A percentile compares a stretch with the other conserved stretches of the same genome.
Evolutionary conservation across 345 rosid species (phyloP).

Genomic region (Gossypium stocksii): DNA sequence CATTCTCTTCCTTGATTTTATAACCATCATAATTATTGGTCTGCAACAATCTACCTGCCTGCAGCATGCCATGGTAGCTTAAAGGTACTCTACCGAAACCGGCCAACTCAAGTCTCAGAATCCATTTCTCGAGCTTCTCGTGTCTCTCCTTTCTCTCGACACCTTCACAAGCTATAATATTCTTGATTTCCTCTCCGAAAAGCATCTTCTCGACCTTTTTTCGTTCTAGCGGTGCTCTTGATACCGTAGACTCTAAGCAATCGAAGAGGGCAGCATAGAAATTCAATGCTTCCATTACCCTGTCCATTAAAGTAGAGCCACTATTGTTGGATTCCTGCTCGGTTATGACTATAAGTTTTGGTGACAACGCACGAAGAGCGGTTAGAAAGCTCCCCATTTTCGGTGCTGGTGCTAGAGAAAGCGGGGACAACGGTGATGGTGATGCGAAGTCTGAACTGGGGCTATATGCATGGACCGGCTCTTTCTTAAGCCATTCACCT

Average conservation of each 20-base stretch:
- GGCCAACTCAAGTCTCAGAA: slow-evolving; percentile 50
- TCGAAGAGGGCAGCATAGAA: slow-evolving; percentile 65
- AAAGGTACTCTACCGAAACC: slow-evolving; percentile 58
- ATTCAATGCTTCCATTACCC: slow-evolving; percentile 52
- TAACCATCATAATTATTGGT: slow-evolving; percentile 58
- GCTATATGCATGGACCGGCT: slow-evolving; percentile 26
- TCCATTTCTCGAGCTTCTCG: slow-evolving; percentile 71
- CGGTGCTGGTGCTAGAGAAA: slow-evolving; percentile 36
- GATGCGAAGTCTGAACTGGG: slow-evolving; percentile 45
- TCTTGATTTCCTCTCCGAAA: slow-evolving; percentile 69
- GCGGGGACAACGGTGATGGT: slow-evolving; percentile 30
- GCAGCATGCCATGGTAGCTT: slow-evolving; percentile 60
- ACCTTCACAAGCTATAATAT: slow-evolving; percentile 68
- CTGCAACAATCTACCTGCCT: slow-evolving; percentile 50
- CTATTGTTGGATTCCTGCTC: slow-evolving; percentile 70
- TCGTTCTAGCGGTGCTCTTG: slow-evolving; percentile 47
- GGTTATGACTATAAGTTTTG: slow-evolving; percentile 57
- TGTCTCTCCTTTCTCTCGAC: slow-evolving; percentile 60
- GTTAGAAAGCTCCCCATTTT: slow-evolving; percentile 47
- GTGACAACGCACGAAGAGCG: slow-evolving; percentile 53
- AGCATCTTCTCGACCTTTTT: slow-evolving; percentile 67
- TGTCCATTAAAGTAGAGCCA: slow-evolving; percentile 44
- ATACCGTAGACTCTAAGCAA: slow-evolving; percentile 54
- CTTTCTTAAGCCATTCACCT: slow-evolving; percentile 67
- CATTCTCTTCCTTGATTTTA: slow-evolving; percentile 58